A percentile compares a stretch with the other conserved stretches of the same genome.
Conservation (phyloP, 1,139 yeast species). For the Candida frijolesensis region DNA sequence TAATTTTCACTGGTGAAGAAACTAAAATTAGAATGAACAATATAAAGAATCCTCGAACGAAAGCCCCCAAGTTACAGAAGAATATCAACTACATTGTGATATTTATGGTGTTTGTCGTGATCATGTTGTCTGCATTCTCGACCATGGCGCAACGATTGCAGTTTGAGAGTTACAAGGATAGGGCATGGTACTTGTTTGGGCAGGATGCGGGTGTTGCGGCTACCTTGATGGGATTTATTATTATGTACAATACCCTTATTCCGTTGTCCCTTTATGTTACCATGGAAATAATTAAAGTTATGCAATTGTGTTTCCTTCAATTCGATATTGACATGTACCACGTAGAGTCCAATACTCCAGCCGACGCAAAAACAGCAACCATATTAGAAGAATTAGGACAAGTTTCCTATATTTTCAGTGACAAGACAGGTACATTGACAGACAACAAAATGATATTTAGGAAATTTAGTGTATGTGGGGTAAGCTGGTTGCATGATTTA, state of each 20-base stretch:
- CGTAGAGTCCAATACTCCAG: constrained; percentile 80
- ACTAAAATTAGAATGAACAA: constrained; percentile 96
- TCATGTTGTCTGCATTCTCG: constrained; percentile 74
- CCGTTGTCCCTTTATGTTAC: constrained; percentile 95
- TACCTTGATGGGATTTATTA: constrained; percentile 91
- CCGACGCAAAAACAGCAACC: constrained; percentile 93
- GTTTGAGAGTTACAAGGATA: constrained; percentile 42
- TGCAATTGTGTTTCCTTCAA: constrained; percentile 79
- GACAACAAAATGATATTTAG: constrained; percentile 88
- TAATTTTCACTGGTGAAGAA: constrained; percentile 93
- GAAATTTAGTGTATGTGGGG: constrained; percentile 82
- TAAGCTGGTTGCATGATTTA: constrained; percentile 84
- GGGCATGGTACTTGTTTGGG: constrained; percentile 74
- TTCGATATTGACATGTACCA: constrained; percentile 96
- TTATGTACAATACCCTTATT: constrained; percentile 95
- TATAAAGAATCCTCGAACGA: constrained; percentile 81
- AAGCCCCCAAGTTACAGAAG: constrained; percentile 88
- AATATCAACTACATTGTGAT: constrained; percentile 81
- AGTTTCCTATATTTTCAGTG: constrained; percentile 91
- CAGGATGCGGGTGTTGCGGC: constrained; percentile 88
- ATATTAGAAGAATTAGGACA: constrained; percentile 96
- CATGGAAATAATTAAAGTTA: constrained; percentile 90
- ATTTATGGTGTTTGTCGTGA: constrained; percentile 84
- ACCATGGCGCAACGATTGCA: constrained; percentile 74
- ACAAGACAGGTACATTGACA: constrained; percentile 95